A percentile compares a stretch with the other conserved stretches of the same genome.
Evolutionary conservation across 345 rosid species (phyloP).

Genomic region (Streptanthus diversifolius): DNA sequence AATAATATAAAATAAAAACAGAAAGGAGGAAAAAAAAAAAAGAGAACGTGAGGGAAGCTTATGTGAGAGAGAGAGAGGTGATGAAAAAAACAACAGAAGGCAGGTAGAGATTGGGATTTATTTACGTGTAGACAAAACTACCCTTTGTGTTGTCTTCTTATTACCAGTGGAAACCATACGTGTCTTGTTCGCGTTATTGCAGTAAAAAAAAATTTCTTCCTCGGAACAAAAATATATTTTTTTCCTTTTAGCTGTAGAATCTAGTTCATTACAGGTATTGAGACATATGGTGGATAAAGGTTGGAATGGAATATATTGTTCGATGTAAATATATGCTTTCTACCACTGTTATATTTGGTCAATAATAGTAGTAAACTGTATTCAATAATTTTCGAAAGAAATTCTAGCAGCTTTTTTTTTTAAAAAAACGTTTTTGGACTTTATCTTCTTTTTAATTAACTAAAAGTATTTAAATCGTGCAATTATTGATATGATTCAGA

Average conservation of each 20-base stretch:
- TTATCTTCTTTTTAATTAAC: neutral
- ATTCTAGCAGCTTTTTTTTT: constrained; percentile 14
- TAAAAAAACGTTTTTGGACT: neutral
- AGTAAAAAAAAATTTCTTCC: neutral
- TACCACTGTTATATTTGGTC: neutral
- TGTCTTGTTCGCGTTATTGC: neutral
- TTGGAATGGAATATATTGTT: no score
- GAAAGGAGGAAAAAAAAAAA: neutral
- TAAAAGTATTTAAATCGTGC: neutral
- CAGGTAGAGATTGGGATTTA: constrained; percentile 36
- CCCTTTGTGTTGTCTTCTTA: constrained; percentile 12
- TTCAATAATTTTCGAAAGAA: neutral
- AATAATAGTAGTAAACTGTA: neutral
- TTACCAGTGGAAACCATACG: constrained; percentile 30
- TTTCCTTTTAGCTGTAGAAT: neutral
- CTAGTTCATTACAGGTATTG: neutral
- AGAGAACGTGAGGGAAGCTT: constrained; percentile 26
- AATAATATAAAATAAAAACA: neutral
- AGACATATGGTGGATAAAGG: neutral
- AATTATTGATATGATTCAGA: constrained; percentile 28
- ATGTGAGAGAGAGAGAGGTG: neutral
- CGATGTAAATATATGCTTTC: neutral
- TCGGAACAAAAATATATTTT: neutral
- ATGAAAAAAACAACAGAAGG: constrained; percentile 29
- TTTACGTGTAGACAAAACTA: neutral